A percentile compares a stretch with the other conserved stretches of the same genome.
Evolutionary conservation across 148 eudicot species (phyloP).

Genomic region (Bassia scoparia): DNA sequence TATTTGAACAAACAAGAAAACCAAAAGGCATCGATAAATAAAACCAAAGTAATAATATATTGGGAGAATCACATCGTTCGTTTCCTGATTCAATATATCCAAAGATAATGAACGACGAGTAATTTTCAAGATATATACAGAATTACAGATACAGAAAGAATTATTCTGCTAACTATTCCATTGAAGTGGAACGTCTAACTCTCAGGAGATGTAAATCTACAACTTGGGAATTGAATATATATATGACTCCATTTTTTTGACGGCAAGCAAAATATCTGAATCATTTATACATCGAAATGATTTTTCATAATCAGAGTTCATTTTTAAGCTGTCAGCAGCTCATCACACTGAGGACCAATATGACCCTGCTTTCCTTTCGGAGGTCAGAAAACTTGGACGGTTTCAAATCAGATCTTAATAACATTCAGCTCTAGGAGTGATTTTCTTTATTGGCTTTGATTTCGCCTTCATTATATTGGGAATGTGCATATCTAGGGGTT

Average conservation of each 20-base stretch:
- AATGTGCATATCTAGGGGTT: conserved; percentile 99
- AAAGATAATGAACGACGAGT: not conserved
- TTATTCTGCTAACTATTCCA: not conserved
- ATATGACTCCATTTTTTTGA: too few relatives aligned
- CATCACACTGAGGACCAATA: conserved; percentile 83
- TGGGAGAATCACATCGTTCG: too few relatives aligned
- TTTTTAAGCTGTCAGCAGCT: conserved; percentile 88
- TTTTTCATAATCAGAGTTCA: conserved; percentile 71
- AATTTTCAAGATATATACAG: conserved; percentile 6
- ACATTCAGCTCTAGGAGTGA: conserved; percentile 73
- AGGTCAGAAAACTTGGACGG: conserved; percentile 77
- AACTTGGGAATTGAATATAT: not conserved
- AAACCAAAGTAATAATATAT: too few relatives aligned
- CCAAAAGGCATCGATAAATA: too few relatives aligned
- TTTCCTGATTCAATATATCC: too few relatives aligned
- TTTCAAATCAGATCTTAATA: conserved; percentile 57
- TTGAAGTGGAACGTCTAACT: not conserved
- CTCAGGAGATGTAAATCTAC: not conserved
- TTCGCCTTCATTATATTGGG: conserved; percentile 96
- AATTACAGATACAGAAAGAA: not conserved
- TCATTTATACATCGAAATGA: not conserved
- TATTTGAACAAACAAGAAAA: too few relatives aligned
- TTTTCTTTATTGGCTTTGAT: conserved; percentile 74
- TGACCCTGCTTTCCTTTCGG: conserved; percentile 89
- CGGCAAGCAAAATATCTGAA: too few relatives aligned